Evolutionary conservation across 2,329 filamentous ascomycete genomes (phyloP).

Genomic region (Pseudogymnoascus sp.): DNA sequence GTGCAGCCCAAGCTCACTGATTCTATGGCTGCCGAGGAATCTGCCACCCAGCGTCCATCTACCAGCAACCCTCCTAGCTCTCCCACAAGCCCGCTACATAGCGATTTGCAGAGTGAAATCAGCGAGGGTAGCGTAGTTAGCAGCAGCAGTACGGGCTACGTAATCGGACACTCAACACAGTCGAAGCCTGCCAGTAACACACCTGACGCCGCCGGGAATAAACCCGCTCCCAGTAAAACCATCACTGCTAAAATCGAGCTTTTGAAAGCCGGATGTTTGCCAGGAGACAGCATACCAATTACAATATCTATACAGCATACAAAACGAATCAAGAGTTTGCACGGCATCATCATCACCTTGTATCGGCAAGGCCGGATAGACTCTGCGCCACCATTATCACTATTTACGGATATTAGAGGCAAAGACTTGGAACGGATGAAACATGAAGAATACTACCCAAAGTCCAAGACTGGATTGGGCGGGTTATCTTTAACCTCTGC

Average conservation of each 20-base stretch:
- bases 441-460: conserved; percentile 71
- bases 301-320: conserved; percentile 79
- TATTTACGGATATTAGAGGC: conserved; percentile 43
- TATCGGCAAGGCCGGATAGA: conserved; percentile 90
- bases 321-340: conserved; percentile 81
- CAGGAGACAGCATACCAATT: conserved; percentile 75
- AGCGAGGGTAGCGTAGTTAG: conserved; percentile 55
- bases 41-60: conserved; percentile 26
- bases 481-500: conserved; percentile 80
- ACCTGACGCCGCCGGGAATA: conserved; percentile 35
- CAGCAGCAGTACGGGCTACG: conserved; percentile 27
- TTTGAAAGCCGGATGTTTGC: conserved; percentile 71
- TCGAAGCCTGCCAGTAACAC: conserved; percentile 50
- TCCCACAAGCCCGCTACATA: conserved; percentile 38
- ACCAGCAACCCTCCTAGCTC: conserved; percentile 34
- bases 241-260: conserved; percentile 84
- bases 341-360: conserved; percentile 85
- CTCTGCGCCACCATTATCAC: conserved; percentile 49
- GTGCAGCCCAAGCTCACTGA: conserved; percentile 13
- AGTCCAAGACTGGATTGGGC: conserved; percentile 76
- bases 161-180: conserved; percentile 35
- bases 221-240: conserved; percentile 57
- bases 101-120: conserved; percentile 56
- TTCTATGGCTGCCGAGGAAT: conserved; percentile 23
- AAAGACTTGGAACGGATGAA: conserved; percentile 60